Base-by-base conservation (phyloP, 495 filamentous ascomycete species). In the Zalerion maritima region DNA sequence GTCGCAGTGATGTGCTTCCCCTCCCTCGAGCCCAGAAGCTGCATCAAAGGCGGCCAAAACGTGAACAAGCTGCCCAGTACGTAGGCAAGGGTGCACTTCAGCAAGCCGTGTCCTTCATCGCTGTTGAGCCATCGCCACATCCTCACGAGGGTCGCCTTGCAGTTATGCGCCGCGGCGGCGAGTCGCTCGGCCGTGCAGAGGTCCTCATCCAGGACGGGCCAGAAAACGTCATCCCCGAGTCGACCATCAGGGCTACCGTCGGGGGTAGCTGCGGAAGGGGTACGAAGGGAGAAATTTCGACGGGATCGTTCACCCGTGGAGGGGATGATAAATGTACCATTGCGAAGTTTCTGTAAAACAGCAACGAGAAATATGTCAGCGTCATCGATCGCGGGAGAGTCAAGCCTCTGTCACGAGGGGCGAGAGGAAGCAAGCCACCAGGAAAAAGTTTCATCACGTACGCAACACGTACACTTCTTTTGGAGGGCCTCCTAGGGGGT, bases 1-100 rank as follows among this genome's bases (percentile, higher is more conserved):
- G 85, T 91, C 26, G 84, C 81, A 21, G 93, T 86, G 58, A 96
- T 75, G 54, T 96, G 89, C 50, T 97, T 97, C 14, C 86, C 84
- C 61, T 96, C 87, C 45, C 87, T 79, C 36, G 74, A 67, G 4
- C 89, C 89, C 20, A 97, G 58, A 32, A 78, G 60, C 2, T 60
- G 56, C 3, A 84, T 71, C 27, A 94, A 62, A 3, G 70, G 65
- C 4, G 73, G 70, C 38, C 81, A 73, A 41, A 87, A 94, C 1
- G 89, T 96, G 9, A 75, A 84, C 48, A 93, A 55, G 32, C 83
- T 92, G 6, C 80, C 89, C 12, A 96, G 48, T 4, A 92, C 57
- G 56, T 96, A 97, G 6, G 87, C 89, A 29, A 97, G 54, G 27
- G 83, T 84, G 62, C 85, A 96, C 53, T 97, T 97, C 36, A 94